A percentile compares a stretch with the other conserved stretches of the same genome.
phyloP scores from a whole-genome alignment of 495 filamentous ascomycete genomes.

The Penicillium simplicissimum region DNA sequence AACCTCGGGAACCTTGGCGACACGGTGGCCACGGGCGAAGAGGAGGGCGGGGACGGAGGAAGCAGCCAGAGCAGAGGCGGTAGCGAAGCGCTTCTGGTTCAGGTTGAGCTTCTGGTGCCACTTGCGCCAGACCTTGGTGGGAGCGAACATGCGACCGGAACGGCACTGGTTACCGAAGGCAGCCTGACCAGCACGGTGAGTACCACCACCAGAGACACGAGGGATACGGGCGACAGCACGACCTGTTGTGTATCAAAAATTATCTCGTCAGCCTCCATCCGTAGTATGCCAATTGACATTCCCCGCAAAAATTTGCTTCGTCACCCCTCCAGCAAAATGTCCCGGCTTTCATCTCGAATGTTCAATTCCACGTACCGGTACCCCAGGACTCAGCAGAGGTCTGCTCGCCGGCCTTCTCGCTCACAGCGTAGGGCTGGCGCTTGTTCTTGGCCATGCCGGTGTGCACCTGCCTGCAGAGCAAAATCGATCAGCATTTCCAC shows the following conservation, averaged over 20 bases:
- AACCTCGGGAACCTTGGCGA: conserved; percentile 90
- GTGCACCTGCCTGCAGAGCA: conserved; percentile 69
- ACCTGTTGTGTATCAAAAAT: conserved; percentile 53
- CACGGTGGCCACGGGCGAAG: conserved; percentile 93
- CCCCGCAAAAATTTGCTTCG: conserved; percentile 14
- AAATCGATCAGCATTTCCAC: conserved; percentile 40
- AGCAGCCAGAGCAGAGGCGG: conserved; percentile 92
- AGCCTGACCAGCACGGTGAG: conserved; percentile 99
- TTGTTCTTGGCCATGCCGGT: conserved; percentile 99
- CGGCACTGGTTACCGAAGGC: conserved; percentile 99
- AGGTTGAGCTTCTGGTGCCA: conserved; percentile 99
- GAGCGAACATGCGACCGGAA: conserved; percentile 99
- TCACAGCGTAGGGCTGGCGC: conserved; percentile 98
- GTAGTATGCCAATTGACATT: conserved; percentile 7
- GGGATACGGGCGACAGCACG: conserved; percentile 99
- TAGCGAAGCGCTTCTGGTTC: conserved; percentile 96
- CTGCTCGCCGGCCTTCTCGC: conserved; percentile 99
- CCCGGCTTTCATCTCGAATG: conserved; percentile 21
- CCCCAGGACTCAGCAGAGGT: conserved; percentile 99
- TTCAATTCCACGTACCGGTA: conserved; percentile 74
- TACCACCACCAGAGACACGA: conserved; percentile 99
- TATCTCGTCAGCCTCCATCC: conserved; percentile 26
- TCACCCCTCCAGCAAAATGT: conserved; percentile 7
- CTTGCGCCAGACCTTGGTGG: conserved; percentile 99
- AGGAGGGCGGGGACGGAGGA: conserved; percentile 92